Base-by-base conservation (phyloP, 768 basidiomycete genomes). In the Pleurotus citrinopileatus region DNA sequence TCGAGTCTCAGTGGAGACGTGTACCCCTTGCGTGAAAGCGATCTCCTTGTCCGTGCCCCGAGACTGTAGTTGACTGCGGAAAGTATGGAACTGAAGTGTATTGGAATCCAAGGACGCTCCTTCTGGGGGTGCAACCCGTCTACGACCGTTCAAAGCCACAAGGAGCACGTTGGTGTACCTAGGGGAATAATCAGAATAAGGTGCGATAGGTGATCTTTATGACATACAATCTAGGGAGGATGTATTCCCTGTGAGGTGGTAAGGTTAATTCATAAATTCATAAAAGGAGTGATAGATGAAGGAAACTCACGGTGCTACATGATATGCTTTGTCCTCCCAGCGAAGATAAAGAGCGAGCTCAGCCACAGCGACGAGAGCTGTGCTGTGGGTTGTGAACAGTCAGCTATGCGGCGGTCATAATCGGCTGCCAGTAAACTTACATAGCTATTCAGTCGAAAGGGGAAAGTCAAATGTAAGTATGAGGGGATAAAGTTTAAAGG, bases 161-260 rank as follows among this genome's bases (percentile, higher is more conserved):
- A 44, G 43, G 43, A 44, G 43, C 19, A 44, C 43, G 25, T 44
- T 44, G 19, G 43, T 44, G 43, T 44, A 44, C 43, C 43, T 44
- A 22, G 20, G 25, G 19, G 10, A n/a, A 22, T 10, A 12, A 26
- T 44, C 43, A 44, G 43, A 22, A 23, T 8, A 12, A 44, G 4
- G 43, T 22, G 17, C 23, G 26, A 23, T 23, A 44, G 25, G 4
- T 23, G 12, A 17, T 5, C 7, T 22, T 44, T 44, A 44, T 10
- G 10, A 44, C 43, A 13, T 44, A 44, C 43, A 44, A 25, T 25
- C 43, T 9, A 10, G 43, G 43, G 10, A 44, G 43, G 26, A 44
- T 44, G 43, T 25, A 44, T 44, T 44, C 43, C 43, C 43, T 44
- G 23, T 12, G 19, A 12, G 25, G 26, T 4, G 25, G 17, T 13